Conservation (phyloP, 164 flowering plant genomes). For the Stephania yunnanensis region DNA sequence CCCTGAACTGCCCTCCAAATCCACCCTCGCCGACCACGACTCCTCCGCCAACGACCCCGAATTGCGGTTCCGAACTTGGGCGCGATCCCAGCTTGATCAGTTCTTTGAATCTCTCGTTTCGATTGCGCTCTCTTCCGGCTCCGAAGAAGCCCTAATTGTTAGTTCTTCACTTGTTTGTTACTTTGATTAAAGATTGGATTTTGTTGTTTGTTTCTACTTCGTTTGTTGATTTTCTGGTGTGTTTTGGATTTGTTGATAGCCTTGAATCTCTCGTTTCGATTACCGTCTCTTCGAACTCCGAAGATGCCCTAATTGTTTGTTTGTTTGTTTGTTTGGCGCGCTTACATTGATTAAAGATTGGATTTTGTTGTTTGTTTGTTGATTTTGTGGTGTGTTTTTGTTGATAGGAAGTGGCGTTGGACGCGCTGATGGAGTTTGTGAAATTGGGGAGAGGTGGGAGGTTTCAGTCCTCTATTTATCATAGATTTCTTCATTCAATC, state of each 20-base stretch:
- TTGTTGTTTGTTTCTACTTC: conserved; percentile 1
- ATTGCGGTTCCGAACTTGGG: conserved; percentile 56
- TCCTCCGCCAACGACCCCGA: conserved; percentile 37
- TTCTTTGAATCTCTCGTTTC: conserved; percentile 39
- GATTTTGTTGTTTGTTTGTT: neutral
- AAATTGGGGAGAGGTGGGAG: conserved; percentile 61
- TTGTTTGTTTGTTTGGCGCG: too few relatives aligned
- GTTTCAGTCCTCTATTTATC: conserved; percentile 59
- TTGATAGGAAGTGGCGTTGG: conserved; percentile 65
- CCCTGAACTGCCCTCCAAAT: conserved; percentile 36
- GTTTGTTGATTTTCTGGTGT: neutral
- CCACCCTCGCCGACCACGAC: conserved; percentile 5
- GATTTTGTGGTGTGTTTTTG: too few relatives aligned
- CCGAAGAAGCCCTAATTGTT: conserved; percentile 54
- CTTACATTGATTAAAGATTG: neutral
- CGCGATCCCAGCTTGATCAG: conserved; percentile 73
- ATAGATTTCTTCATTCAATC: conserved; percentile 47
- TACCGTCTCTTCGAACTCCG: too few relatives aligned
- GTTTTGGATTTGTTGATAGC: too few relatives aligned
- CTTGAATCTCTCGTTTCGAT: too few relatives aligned
- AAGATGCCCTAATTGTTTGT: too few relatives aligned
- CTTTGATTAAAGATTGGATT: neutral
- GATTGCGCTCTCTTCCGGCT: conserved; percentile 30
- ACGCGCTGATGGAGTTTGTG: conserved; percentile 82
- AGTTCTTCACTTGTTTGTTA: conserved; percentile 3